phyloP scores from a whole-genome alignment of 73 alveolate genomes.

The Uronychia binucleata region DNA sequence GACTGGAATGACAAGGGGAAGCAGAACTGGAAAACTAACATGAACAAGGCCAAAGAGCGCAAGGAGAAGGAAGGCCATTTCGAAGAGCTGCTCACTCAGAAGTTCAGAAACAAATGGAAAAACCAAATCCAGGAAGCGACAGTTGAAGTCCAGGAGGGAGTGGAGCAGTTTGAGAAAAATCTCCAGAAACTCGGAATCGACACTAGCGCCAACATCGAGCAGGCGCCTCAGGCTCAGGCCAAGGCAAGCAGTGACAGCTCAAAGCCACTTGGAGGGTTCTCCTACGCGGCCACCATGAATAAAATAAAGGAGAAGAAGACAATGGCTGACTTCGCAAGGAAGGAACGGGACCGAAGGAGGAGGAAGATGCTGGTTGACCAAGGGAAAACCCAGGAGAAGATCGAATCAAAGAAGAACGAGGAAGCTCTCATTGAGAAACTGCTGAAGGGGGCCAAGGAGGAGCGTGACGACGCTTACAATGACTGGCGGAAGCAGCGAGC shows the following conservation, averaged over 20 bases:
- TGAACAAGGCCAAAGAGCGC: constrained; percentile 13
- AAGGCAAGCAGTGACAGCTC: constrained; percentile 1
- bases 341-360: constrained; percentile 95
- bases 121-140: constrained; percentile 43
- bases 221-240: constrained; percentile 11
- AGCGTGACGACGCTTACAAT: constrained; percentile 31
- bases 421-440: constrained; percentile 58
- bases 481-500: constrained; percentile 30
- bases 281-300: constrained; percentile 84
- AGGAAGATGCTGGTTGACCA: constrained; percentile 95
- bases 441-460: constrained; percentile 30
- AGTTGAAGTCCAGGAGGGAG: constrained; percentile 46
- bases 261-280: constrained; percentile 53
- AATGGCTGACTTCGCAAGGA: constrained; percentile 86
- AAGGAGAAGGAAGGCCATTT: constrained; percentile 28
- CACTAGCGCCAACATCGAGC: constrained; percentile 30
- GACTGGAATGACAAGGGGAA: constrained; percentile 67
- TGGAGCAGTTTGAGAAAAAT: constrained; percentile 59
- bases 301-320: constrained; percentile 81
- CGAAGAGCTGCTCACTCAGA: constrained; percentile 44
- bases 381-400: constrained; percentile 56
- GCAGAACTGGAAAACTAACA: constrained; percentile 56
- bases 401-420: constrained; percentile 83
- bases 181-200: constrained; percentile 71
- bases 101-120: constrained; percentile 27